phyloP scores from a whole-genome alignment of 352 stramenopile species.

The Globisporangium barbulae region DNA sequence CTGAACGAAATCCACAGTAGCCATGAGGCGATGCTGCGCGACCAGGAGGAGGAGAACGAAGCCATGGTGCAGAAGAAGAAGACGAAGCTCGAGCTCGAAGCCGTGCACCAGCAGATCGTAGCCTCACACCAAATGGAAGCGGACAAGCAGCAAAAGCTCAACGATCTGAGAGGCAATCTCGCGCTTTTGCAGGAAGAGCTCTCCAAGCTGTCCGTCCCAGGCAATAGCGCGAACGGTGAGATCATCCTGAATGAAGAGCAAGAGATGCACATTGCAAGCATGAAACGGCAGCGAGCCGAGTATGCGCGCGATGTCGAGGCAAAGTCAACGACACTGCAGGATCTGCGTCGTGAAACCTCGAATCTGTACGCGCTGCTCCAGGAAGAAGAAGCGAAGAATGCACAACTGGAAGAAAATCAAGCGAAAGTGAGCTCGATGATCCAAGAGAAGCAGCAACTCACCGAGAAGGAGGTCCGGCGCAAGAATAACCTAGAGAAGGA shows the following conservation, averaged over 20 bases:
- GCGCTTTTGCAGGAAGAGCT: conserved; percentile 64
- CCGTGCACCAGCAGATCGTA: conserved; percentile 58
- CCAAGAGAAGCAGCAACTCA: conserved; percentile 56
- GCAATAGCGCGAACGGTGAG: conserved; percentile 21
- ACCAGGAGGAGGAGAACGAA: conserved; percentile 80
- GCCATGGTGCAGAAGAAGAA: conserved; percentile 68
- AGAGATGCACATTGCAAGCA: conserved; percentile 59
- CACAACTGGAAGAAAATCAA: conserved; percentile 52
- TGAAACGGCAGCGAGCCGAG: conserved; percentile 71
- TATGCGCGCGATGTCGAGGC: conserved; percentile 66
- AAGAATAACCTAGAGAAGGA: conserved; percentile 69
- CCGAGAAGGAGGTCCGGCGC: conserved; percentile 58
- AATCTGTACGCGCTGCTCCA: conserved; percentile 61
- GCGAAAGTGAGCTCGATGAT: conserved; percentile 39
- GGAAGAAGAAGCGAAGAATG: conserved; percentile 62
- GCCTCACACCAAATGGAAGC: conserved; percentile 52
- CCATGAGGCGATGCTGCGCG: conserved; percentile 68
- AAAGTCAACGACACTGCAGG: conserved; percentile 62
- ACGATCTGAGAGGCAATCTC: conserved; percentile 58
- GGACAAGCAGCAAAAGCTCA: conserved; percentile 77
- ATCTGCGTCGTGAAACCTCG: conserved; percentile 58
- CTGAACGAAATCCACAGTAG: conserved; percentile 69
- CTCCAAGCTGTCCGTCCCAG: conserved; percentile 48
- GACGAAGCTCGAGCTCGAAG: conserved; percentile 66
- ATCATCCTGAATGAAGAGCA: conserved; percentile 69